Conservation (phyloP, 345 rosid genomes). For the Carallia brachiata region DNA sequence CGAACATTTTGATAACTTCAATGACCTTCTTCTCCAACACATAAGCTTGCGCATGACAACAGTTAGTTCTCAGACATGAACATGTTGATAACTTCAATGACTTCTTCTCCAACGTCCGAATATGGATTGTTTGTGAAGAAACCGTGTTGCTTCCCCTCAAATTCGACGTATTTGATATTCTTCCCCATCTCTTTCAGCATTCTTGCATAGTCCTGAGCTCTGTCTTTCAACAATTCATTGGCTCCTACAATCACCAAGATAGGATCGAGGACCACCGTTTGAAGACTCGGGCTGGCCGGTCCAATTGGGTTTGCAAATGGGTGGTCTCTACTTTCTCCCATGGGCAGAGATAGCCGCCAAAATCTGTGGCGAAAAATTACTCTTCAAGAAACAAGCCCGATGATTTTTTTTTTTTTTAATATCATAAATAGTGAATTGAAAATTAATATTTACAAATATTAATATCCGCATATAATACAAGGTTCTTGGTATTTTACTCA, state of each 20-base stretch:
- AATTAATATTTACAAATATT: too few species aligned
- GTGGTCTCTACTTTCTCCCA: constrained; percentile 69
- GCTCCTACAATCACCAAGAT: constrained; percentile 66
- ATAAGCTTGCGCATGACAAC: too few species aligned
- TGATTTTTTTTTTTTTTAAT: not conserved
- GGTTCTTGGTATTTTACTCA: too few species aligned
- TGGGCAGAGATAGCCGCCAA: constrained; percentile 80
- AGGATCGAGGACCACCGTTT: constrained; percentile 44
- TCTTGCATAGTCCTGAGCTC: constrained; percentile 62
- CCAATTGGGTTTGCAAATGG: constrained; percentile 80
- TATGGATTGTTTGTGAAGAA: constrained; percentile 56
- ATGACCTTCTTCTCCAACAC: too few species aligned
- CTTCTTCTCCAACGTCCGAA: constrained; percentile 38
- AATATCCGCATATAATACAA: too few species aligned
- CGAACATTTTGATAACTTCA: too few species aligned
- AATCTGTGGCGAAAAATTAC: constrained; percentile 37
- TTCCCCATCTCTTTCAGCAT: constrained; percentile 57
- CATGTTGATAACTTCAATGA: constrained; percentile 36
- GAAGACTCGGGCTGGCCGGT: constrained; percentile 49
- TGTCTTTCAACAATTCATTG: constrained; percentile 60
- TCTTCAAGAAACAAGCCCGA: too few species aligned
- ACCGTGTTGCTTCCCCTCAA: constrained; percentile 62
- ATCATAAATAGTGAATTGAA: too few species aligned
- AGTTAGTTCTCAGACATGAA: constrained; percentile 31
- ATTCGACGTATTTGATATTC: constrained; percentile 50